These are phyloP conservation scores for Eucalyptus marginata DNA, from an alignment of 345 rosid species.

Conservation along the genomic window DNA sequence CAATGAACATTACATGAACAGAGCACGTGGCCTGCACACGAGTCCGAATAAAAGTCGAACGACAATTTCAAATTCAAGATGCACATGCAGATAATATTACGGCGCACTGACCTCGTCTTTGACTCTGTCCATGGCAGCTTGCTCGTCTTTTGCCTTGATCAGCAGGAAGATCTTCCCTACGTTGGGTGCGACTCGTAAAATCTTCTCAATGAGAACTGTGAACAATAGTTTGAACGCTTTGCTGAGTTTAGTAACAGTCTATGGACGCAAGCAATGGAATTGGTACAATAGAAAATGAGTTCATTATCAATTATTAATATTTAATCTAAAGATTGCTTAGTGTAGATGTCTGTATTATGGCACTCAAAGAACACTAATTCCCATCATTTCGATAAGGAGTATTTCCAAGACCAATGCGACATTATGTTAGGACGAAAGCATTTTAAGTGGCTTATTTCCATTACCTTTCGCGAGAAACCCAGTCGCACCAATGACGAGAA, in stretches of 20 bases:
- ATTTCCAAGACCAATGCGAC: not conserved
- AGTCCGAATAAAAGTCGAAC: not conserved
- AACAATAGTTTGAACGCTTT: not conserved
- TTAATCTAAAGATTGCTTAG: not conserved
- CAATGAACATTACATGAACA: not conserved
- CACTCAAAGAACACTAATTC: not conserved
- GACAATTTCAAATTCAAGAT: not conserved
- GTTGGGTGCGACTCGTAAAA: not conserved
- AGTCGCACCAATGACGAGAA: not conserved
- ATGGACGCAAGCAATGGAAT: not conserved
- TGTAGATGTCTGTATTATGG: not conserved
- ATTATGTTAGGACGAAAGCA: not conserved
- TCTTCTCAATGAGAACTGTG: slow-evolving; percentile 2
- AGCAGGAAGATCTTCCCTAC: not conserved
- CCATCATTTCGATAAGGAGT: not conserved
- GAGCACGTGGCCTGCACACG: not conserved
- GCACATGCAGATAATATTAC: not conserved
- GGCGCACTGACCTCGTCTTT: not conserved
- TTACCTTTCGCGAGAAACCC: slow-evolving; percentile 1
- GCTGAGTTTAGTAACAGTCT: no score
- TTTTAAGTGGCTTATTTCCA: not conserved
- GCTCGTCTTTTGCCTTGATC: not conserved
- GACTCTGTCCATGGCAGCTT: not conserved
- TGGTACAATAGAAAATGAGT: not conserved
- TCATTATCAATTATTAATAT: not conserved